phyloP scores from a whole-genome alignment of 1,284 basidiomycete species.

The Uromyces viciae-fabae region DNA sequence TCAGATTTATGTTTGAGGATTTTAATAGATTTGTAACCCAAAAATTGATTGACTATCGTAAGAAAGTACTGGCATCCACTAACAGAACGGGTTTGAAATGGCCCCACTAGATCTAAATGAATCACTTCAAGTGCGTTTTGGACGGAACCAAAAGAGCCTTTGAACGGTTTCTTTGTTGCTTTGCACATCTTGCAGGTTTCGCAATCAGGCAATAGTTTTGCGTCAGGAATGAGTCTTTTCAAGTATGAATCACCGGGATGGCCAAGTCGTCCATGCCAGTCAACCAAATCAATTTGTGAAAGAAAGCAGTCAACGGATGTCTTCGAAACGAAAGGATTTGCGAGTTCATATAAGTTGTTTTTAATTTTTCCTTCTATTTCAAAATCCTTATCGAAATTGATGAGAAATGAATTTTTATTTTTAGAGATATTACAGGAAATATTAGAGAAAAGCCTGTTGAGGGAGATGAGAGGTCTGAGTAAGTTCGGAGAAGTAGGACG shows the following conservation, averaged over 20 bases:
- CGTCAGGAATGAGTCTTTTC: background rate
- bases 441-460: no score
- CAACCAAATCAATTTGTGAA: no score
- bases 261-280: background rate
- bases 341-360: no score
- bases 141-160: background rate
- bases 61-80: conserved; percentile 8
- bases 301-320: no score
- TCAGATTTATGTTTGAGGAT: conserved; percentile 17
- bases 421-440: no score
- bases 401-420: no score
- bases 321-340: no score
- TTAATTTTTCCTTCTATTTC: no score
- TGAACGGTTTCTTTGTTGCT: background rate
- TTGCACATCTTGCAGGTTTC: conserved; percentile 13
- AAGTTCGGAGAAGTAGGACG: no score
- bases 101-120: conserved; percentile 7
- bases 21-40: background rate
- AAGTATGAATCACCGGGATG: background rate
- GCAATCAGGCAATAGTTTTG: background rate
- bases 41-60: background rate
- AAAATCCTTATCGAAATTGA: no score
- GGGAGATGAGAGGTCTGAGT: no score
- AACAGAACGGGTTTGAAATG: background rate
- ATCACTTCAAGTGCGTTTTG: background rate